These are phyloP conservation scores for Zoysia matrella DNA, from an alignment of 202 grass and related monocot species.

Conservation along the genomic window DNA sequence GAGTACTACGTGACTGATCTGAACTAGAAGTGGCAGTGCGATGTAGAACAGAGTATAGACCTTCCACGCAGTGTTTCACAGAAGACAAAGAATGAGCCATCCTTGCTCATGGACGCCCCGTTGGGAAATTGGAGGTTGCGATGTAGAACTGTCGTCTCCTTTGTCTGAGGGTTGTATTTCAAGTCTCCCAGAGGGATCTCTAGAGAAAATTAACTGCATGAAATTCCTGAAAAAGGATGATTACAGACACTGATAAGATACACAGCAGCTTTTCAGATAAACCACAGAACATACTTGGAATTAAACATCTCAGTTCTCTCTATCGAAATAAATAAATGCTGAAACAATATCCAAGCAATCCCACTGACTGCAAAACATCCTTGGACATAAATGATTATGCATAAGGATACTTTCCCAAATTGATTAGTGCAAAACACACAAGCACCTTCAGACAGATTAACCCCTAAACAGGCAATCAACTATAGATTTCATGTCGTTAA, in stretches of 20 bases:
- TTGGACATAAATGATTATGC: background rate
- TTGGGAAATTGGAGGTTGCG: slow-evolving; percentile 90
- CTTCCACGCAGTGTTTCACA: slow-evolving; percentile 75
- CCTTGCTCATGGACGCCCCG: slow-evolving; percentile 57
- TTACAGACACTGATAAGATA: background rate
- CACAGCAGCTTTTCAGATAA: background rate
- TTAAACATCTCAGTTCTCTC: background rate
- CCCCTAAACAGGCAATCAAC: background rate
- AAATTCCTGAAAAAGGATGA: slow-evolving; percentile 69
- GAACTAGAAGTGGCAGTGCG: background rate
- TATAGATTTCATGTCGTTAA: background rate
- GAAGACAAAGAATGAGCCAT: slow-evolving; percentile 60
- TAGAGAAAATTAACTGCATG: slow-evolving; percentile 83
- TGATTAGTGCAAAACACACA: background rate
- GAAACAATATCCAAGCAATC: background rate
- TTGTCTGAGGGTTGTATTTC: slow-evolving; percentile 74
- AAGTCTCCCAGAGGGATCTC: slow-evolving; percentile 86
- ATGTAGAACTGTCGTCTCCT: slow-evolving; percentile 83
- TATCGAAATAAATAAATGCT: background rate
- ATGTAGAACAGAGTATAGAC: slow-evolving; percentile 41
- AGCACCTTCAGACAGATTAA: background rate
- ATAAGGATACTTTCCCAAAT: background rate
- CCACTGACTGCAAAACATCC: background rate
- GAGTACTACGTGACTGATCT: background rate
- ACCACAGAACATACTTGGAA: background rate